Percentiles rank a stretch among this genome's conserved stretches.
These are phyloP conservation scores for Lachnellula willkommii DNA, from an alignment of 2,329 filamentous ascomycete species.

Conservation along the genomic window DNA sequence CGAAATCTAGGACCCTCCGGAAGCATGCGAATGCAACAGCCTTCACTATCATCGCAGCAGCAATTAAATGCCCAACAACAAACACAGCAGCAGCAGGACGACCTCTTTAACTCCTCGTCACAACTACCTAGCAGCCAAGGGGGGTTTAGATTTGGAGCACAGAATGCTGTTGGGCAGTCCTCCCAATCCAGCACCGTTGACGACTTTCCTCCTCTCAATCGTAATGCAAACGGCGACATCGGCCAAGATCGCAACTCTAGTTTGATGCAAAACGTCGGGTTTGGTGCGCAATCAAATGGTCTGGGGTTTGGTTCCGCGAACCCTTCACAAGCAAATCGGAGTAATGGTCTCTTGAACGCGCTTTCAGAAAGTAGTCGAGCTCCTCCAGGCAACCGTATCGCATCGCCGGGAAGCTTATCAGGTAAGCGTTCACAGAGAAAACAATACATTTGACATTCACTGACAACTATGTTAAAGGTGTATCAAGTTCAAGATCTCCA, in stretches of 20 bases:
- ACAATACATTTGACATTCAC: neutral
- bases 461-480: conserved; percentile 17
- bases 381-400: conserved; percentile 35
- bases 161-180: conserved; percentile 30
- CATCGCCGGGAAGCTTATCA: conserved; percentile 27
- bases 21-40: conserved; percentile 29
- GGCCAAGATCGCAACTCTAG: conserved; percentile 49
- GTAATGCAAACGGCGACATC: conserved; percentile 53
- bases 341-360: conserved; percentile 59
- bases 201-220: conserved; percentile 58
- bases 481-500: conserved; percentile 26
- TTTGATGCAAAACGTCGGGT: conserved; percentile 52
- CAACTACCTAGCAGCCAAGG: conserved; percentile 29
- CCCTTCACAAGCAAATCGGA: conserved; percentile 41
- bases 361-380: conserved; percentile 54
- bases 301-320: conserved; percentile 31
- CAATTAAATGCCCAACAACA: conserved; percentile 28
- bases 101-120: conserved; percentile 31
- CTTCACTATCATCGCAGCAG: conserved; percentile 24
- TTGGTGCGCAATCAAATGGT: conserved; percentile 43
- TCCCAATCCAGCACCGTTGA: conserved; percentile 43
- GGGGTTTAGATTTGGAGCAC: conserved; percentile 30
- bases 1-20: conserved; percentile 26
- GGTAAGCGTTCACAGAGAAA: conserved; percentile 19
- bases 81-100: conserved; percentile 32